Percentiles rank a stretch among this genome's conserved stretches.
Conservation (phyloP, 2,329 filamentous ascomycete species). For the Exophiala xenobiotica region DNA sequence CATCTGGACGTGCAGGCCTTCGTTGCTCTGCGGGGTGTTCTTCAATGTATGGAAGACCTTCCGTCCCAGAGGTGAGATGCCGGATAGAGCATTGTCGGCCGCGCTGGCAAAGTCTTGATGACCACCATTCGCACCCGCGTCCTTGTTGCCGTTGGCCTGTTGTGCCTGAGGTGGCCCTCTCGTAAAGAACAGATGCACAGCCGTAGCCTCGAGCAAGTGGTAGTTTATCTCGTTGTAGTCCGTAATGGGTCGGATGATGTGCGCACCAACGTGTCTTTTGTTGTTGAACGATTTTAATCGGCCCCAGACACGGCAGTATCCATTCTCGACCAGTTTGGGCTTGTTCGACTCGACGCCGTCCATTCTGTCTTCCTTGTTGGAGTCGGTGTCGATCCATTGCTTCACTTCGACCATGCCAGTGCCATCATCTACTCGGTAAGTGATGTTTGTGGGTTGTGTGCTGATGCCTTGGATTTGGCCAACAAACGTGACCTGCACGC, state of each 20-base stretch:
- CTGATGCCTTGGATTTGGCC: constrained; percentile 87
- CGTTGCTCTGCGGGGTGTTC: constrained; percentile 67
- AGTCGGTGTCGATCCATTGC: constrained; percentile 71
- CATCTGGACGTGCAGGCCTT: constrained; percentile 78
- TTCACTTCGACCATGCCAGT: constrained; percentile 90
- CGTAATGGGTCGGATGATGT: constrained; percentile 74
- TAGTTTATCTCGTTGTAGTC: constrained; percentile 93
- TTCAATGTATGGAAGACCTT: constrained; percentile 71
- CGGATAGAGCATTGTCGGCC: constrained; percentile 41
- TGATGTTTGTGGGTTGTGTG: constrained; percentile 85
- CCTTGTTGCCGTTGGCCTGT: constrained; percentile 40
- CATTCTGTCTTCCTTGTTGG: constrained; percentile 42
- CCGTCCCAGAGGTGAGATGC: constrained; percentile 59
- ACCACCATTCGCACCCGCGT: constrained; percentile 37
- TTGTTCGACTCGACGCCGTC: constrained; percentile 43
- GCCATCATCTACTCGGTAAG: constrained; percentile 91
- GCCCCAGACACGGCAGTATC: constrained; percentile 83
- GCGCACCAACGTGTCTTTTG: constrained; percentile 76
- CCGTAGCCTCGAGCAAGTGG: constrained; percentile 85
- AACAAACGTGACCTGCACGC: constrained; percentile 71
- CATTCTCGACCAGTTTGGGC: constrained; percentile 64
- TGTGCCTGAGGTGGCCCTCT: constrained; percentile 59
- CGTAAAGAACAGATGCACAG: constrained; percentile 81
- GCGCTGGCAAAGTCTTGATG: constrained; percentile 32
- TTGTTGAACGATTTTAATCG: constrained; percentile 79